Evolutionary conservation across 225 moss, liverwort and hornwort genomes (phyloP), one percentile per base, ranked within the genome.

Genomic region (Polytrichum commune): DNA sequence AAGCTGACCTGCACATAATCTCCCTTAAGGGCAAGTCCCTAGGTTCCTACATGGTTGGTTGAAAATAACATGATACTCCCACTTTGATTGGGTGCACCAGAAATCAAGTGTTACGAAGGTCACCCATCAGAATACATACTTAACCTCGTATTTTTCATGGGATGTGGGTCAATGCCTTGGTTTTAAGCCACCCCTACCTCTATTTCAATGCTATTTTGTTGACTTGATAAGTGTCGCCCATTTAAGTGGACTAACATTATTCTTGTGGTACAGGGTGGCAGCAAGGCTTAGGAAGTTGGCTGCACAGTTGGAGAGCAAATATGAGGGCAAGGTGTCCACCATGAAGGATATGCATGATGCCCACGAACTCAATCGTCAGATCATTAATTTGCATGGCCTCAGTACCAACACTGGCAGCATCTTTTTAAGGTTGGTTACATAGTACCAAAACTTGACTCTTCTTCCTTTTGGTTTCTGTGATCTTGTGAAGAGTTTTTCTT

Each of bases 301-400:
- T 1, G 55, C 5, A 24, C 79, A 83, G 67, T 72, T 82, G 79
- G 82, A 82, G 69, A 58, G 72, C 18, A 64, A 82, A 46, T 63
- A 69, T 27, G 61, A 74, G 65, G 82, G 85, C 70, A 73, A 70
- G 70, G 74, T 85, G 29, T 74, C 78, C 33, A 64, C 79, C 29
- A 28, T 85, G 81, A 85, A 82, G 72, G 33, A 24, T 29, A 68
- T 85, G 53, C 67, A 69, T 53, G 74, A 79, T 53, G 35, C 54
- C 23, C 63, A 74, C 20, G 76, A 85, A 72, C 73, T 82, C n/a
- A 53, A 53, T 70, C 79, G 71, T 16, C 60, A 62, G 18, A 74
- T 85, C 23, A 76, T 71, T 76, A 81, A 68, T 63, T 64, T 82
- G 64, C 65, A 82, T 72, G 85, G 82, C 46, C 56, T 82, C 20